Evolutionary conservation across 1,139 yeast species (phyloP).

Genomic region (Hansenula lynferdii): DNA sequence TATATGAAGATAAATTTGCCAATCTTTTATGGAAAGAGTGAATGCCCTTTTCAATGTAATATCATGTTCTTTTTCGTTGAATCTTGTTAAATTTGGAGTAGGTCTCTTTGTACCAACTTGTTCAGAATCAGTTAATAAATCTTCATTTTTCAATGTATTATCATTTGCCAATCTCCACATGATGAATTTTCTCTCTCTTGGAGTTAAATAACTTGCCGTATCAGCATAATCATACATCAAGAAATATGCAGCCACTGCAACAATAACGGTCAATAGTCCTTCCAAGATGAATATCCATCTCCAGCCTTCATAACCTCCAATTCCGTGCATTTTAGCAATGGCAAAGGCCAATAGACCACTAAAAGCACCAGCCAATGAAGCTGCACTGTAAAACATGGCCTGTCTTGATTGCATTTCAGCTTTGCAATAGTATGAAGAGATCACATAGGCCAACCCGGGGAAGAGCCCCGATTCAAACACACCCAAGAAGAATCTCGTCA

Average conservation of each 20-base stretch:
- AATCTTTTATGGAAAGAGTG: conserved; percentile 5
- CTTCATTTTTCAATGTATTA: conserved; percentile 2
- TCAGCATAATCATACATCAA: conserved; percentile 47
- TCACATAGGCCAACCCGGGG: conserved; percentile 37
- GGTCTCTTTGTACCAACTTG: neutral
- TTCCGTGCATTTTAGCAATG: conserved; percentile 30
- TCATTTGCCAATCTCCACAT: conserved; percentile 38
- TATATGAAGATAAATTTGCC: conserved; percentile 13
- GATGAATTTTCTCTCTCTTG: conserved; percentile 41
- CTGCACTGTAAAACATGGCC: conserved; percentile 45
- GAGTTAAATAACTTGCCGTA: conserved; percentile 41
- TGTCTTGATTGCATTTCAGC: conserved; percentile 43
- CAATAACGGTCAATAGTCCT: conserved; percentile 46
- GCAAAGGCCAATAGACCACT: conserved; percentile 43
- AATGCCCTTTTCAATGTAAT: neutral
- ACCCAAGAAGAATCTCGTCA: conserved; percentile 48
- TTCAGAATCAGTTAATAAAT: neutral
- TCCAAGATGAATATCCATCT: conserved; percentile 58
- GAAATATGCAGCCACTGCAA: conserved; percentile 42
- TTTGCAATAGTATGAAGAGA: conserved; percentile 45
- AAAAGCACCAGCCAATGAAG: conserved; percentile 48
- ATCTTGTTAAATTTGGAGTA: neutral
- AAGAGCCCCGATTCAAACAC: conserved; percentile 56
- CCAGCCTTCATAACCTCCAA: conserved; percentile 42
- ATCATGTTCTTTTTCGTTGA: neutral